Evolutionary conservation across 106 monocot species (phyloP), one percentile per base, ranked within the genome.

Genomic region (Posidonia australis): DNA sequence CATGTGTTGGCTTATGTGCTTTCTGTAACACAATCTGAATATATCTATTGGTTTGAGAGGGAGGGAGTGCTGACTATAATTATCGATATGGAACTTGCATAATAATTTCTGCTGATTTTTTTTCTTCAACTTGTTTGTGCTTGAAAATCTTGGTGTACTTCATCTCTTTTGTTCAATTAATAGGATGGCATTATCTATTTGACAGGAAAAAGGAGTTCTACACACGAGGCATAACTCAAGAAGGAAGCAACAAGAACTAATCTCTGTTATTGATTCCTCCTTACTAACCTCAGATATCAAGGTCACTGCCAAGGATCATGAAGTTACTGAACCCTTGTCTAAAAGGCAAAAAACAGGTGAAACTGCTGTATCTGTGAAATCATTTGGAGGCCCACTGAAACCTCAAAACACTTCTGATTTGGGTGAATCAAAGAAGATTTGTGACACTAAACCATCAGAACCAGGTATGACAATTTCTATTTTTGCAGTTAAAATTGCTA

Each of bases 191-290:
- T 10, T 32, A 26, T 28, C 3, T 22, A 26, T 68, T 4, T 73
- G 12, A 49, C 76, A 92, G 92, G 77, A 76, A 62, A 70, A 25
- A 63, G 87, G 87, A 57, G 26, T 87, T 46, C 16, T 31, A 18
- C 79, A 77, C 32, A 64, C 79, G 32, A 67, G 67, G 44, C 60
- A 80, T 70, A 65, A 66, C 25, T 76, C 78, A 12, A 82, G 74
- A 74, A 63, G 58, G 41, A 77, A 68, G 36, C 46, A 56, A 47
- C 19, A n/a, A 62, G 81, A 75, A 47, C 60, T 42, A 31, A 45
- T 55, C 14, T 18, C 24, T 62, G 42, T 51, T 62, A 46, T 17
- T 31, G 58, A 52, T 14, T 24, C 59, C 10, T 48, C 18, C 11
- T 2, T 5, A 51, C 1, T 32, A 12, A 55, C 18, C 31, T 47